Conservation (phyloP, 2,329 filamentous ascomycete genomes). For the Monosporascus sp. region DNA sequence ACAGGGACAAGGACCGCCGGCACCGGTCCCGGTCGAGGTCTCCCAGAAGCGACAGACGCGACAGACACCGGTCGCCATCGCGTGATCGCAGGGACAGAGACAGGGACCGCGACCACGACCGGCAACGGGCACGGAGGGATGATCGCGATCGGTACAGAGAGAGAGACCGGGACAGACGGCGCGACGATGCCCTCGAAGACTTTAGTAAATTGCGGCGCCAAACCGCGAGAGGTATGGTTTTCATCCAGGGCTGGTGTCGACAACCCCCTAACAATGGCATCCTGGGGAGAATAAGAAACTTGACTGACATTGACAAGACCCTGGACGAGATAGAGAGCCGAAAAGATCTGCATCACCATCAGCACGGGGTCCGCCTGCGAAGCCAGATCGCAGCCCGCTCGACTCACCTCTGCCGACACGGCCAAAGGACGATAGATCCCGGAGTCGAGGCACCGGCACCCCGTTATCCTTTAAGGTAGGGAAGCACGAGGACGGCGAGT, state of each 20-base stretch:
- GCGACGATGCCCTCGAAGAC: constrained; percentile 17
- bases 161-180: constrained; percentile 9
- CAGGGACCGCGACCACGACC: constrained; percentile 34
- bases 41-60: constrained; percentile 22
- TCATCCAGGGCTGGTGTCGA: background rate
- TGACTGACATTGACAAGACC: constrained; percentile 4
- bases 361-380: constrained; percentile 12
- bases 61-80: constrained; percentile 29
- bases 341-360: constrained; percentile 17
- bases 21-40: constrained; percentile 19
- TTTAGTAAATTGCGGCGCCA: constrained; percentile 5
- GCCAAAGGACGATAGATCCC: constrained; percentile 11
- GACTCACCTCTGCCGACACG: constrained; percentile 26
- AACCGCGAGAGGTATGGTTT: constrained; percentile 14
- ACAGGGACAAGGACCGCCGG: constrained; percentile 24
- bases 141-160: constrained; percentile 31
- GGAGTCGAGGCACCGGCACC: constrained; percentile 14
- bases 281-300: constrained; percentile 3
- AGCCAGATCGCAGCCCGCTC: constrained; percentile 13
- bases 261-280: background rate
- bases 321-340: constrained; percentile 15
- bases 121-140: constrained; percentile 27
- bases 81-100: constrained; percentile 30
- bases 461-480: constrained; percentile 33
- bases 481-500: constrained; percentile 23